Evolutionary conservation across 2,329 filamentous ascomycete genomes (phyloP).

Genomic region (Stemphylium beticola): DNA sequence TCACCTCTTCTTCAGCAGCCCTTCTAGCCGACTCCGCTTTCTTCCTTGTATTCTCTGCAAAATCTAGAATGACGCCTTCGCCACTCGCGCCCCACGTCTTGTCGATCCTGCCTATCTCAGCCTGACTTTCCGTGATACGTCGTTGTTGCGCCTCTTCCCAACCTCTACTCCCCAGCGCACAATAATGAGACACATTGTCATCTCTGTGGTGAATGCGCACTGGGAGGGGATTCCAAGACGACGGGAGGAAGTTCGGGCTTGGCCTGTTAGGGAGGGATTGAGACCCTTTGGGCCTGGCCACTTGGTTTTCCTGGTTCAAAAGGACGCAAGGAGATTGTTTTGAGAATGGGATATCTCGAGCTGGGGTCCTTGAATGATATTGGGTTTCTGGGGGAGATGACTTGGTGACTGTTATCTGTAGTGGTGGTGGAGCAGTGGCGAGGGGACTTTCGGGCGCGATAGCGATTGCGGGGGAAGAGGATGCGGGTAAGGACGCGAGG

Average conservation of each 20-base stretch:
- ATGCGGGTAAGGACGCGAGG: not conserved
- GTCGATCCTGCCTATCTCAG: slow-evolving; percentile 2
- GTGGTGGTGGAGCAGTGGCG: not conserved
- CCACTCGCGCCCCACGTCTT: not conserved
- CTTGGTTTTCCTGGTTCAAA: too few species aligned
- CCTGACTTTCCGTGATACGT: not conserved
- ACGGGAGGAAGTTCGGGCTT: too few species aligned
- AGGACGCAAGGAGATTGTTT: not conserved
- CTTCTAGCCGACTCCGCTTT: not conserved
- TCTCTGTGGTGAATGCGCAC: slow-evolving; percentile 2
- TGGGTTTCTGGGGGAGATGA: too few species aligned
- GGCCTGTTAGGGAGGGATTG: not conserved
- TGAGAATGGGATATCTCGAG: not conserved
- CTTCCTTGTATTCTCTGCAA: not conserved
- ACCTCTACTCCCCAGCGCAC: not conserved
- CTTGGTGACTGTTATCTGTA: not conserved
- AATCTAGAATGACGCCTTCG: not conserved
- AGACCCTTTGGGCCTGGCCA: too few species aligned
- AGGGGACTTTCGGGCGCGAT: too few species aligned
- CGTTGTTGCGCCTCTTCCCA: not conserved
- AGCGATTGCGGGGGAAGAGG: not conserved
- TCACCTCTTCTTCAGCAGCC: not conserved
- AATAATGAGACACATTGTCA: not conserved
- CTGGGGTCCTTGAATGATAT: too few species aligned
- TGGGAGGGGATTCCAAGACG: not conserved